A percentile compares a stretch with the other conserved stretches of the same genome.
Evolutionary conservation across 108 stramenopile genomes (phyloP).

Genomic region (Poteriospumella lacustris): DNA sequence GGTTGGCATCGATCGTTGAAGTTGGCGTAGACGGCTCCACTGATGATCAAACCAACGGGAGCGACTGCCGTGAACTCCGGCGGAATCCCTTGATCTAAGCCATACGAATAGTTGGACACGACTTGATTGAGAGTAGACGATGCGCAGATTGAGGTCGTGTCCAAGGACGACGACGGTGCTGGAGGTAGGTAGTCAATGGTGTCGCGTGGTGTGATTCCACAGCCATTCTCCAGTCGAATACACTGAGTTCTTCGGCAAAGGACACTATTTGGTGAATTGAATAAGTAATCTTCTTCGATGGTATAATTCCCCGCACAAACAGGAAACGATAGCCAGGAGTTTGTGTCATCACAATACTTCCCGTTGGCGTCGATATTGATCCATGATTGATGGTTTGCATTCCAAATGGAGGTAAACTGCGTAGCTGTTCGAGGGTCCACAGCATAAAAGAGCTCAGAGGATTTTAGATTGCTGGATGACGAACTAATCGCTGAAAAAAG

Average conservation of each 20-base stretch:
- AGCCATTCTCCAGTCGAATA: background rate
- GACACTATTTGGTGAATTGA: background rate
- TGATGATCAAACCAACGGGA: background rate
- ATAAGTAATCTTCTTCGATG: background rate
- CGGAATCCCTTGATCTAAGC: constrained; percentile 3
- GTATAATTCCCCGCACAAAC: background rate
- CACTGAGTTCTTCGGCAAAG: background rate
- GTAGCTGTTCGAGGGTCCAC: background rate
- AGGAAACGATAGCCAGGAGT: background rate
- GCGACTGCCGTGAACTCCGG: background rate
- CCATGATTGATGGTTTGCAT: background rate
- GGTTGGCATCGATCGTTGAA: background rate
- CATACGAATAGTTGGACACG: background rate
- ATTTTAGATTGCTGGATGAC: too few species aligned
- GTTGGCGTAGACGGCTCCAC: background rate
- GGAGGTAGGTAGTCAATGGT: constrained; percentile 15
- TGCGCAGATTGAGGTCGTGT: background rate
- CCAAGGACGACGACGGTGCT: background rate
- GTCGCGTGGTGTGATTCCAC: constrained; percentile 4
- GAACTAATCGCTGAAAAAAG: too few species aligned
- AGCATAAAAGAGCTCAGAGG: too few species aligned
- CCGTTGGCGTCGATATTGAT: background rate
- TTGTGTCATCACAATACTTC: background rate
- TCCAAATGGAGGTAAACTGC: background rate
- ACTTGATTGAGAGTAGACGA: background rate